Percentiles rank a stretch among this genome's conserved stretches.
Conservation (phyloP, 2,329 filamentous ascomycete genomes). For the Whalleya microplaca region DNA sequence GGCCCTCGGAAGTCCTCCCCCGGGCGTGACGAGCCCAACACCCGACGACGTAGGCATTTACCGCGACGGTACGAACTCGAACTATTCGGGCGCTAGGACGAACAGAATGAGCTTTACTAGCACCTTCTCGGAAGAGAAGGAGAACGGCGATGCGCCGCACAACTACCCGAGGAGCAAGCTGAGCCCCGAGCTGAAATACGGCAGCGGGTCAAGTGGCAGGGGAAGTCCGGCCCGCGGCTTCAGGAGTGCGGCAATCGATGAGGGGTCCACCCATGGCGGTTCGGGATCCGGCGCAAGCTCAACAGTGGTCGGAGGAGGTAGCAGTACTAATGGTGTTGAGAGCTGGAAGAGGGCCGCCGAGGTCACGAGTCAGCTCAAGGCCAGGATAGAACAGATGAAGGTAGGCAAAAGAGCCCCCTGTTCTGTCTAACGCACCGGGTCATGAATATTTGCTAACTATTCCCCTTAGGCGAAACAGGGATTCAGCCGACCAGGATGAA, state of each 20-base stretch:
- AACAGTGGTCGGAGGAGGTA: conserved; percentile 13
- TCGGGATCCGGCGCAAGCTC: conserved; percentile 25
- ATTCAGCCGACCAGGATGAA: conserved; percentile 46
- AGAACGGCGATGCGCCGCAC: conserved; percentile 61
- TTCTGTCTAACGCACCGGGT: not conserved
- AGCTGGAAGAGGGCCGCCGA: conserved; percentile 98
- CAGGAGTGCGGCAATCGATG: conserved; percentile 42
- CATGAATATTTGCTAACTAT: conserved; percentile 14
- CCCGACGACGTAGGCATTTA: conserved; percentile 65
- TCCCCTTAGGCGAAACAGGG: conserved; percentile 53
- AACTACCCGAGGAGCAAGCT: conserved; percentile 53
- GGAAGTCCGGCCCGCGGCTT: conserved; percentile 63
- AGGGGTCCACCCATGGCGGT: conserved; percentile 21
- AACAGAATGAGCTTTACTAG: conserved; percentile 67
- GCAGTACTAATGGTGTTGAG: conserved; percentile 68
- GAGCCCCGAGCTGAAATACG: conserved; percentile 59
- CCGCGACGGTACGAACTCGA: conserved; percentile 52
- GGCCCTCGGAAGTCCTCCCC: conserved; percentile 42
- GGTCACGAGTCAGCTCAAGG: conserved; percentile 96
- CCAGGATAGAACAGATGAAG: conserved; percentile 99
- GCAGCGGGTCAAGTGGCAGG: conserved; percentile 59
- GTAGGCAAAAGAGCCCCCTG: conserved; percentile 40
- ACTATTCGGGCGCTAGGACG: conserved; percentile 41
- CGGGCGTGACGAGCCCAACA: conserved; percentile 53
- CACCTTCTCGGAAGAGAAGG: conserved; percentile 74